Base-by-base conservation (phyloP, 768 basidiomycete genomes). In the Rhizopogon rudus region DNA sequence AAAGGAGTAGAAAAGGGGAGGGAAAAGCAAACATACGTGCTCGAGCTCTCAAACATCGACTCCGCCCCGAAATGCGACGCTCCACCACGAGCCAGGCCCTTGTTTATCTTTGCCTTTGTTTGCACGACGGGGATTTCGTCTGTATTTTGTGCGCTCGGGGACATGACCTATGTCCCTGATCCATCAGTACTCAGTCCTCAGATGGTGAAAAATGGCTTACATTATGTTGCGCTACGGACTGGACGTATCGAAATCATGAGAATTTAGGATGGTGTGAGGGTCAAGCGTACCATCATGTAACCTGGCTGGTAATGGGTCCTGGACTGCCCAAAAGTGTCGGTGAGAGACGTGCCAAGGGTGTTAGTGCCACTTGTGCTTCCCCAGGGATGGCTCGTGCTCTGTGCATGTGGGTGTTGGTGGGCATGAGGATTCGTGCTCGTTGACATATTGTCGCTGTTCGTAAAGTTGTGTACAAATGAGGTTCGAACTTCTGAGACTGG, bases 91-190 rank as follows among this genome's bases (percentile, higher is more conserved):
- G 86, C 77, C 16, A 89, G 74, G 6, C 80, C 79, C 55, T 84
- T 80, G 65, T 86, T 91, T 73, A 90, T 78, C 65, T 91, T 89
- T 22, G 88, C 89, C 65, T 91, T 91, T 1, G 88, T 90, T 57
- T 81, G 84, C 14, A 92, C 83, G 12, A 88, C 75, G 3, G 89
- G 88, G 43, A 81, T 77, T 56, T 92, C 89, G 57, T 91, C 88
- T 13, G 80, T 75, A 29, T 87, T 81, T 65, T 85, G 84, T 54
- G 75, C 79, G 35, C 76, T 80, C 60, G 81, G 83, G 4, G 80
- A 81, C 35, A 72, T 59, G 28, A 56, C 52, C 68, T 76, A 60
- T 46, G 43, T 16, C 16, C 10, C 50, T 29, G 5, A 28, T 41
- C 17, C 6, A 4, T 25, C 4, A 25, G 25, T 25, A 4, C 28